Evolutionary conservation across 1,139 yeast genomes (phyloP).

Genomic region (Candida anutae): DNA sequence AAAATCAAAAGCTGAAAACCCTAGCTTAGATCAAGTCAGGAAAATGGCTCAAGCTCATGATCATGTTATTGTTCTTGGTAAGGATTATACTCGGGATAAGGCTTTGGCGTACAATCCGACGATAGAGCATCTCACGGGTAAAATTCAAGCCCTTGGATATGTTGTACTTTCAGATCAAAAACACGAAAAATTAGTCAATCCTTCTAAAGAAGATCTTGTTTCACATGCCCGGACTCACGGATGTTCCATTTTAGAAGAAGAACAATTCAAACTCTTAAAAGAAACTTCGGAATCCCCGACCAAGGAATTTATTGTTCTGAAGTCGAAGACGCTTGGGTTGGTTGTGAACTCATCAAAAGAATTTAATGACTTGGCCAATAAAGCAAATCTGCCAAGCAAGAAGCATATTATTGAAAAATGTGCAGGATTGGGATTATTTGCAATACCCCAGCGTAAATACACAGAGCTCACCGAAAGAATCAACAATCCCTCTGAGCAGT

Average conservation of each 20-base stretch:
- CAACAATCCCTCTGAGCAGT: slow-evolving; percentile 8
- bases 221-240: slow-evolving; percentile 5
- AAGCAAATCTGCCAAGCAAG: slow-evolving; percentile 24
- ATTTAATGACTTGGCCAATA: slow-evolving; percentile 14
- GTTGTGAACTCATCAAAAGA: slow-evolving; percentile 8
- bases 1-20: slow-evolving; percentile 4
- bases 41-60: slow-evolving; percentile 4
- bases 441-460: slow-evolving; percentile 9
- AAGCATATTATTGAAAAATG: slow-evolving; percentile 30
- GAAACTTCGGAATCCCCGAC: slow-evolving; percentile 5
- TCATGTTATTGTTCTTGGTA: slow-evolving; percentile 7
- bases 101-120: slow-evolving; percentile 17
- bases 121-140: slow-evolving; percentile 15
- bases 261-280: slow-evolving; percentile 4
- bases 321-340: slow-evolving; percentile 12
- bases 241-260: slow-evolving; percentile 6
- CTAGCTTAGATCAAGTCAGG: slow-evolving; percentile 10
- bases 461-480: slow-evolving; percentile 6
- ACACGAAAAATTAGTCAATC: slow-evolving; percentile 6
- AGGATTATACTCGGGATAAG: slow-evolving; percentile 11
- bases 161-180: slow-evolving; percentile 4
- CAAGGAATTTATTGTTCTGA: slow-evolving; percentile 8
- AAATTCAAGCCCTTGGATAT: slow-evolving; percentile 9
- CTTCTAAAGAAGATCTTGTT: slow-evolving; percentile 5
- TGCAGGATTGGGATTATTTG: slow-evolving; percentile 13